Evolutionary conservation across 2,329 filamentous ascomycete species (phyloP).

Genomic region (Trichoderma asperellum): DNA sequence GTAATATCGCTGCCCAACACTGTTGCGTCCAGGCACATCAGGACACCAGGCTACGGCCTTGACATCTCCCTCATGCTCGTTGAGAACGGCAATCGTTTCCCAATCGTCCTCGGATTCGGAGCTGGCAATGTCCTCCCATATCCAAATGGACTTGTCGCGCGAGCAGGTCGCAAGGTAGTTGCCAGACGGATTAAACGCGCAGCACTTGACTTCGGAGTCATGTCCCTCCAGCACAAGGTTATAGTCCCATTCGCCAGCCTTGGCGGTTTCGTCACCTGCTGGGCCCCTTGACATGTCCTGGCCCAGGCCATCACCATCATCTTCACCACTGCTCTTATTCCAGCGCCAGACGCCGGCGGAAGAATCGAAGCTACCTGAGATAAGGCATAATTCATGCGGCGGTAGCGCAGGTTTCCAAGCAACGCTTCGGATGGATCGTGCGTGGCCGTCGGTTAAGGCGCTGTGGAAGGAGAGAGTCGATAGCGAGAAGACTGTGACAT

Average conservation of each 20-base stretch:
- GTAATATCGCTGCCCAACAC: slow-evolving; percentile 48
- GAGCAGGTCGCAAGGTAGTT: slow-evolving; percentile 86
- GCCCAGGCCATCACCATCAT: slow-evolving; percentile 44
- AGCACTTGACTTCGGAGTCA: slow-evolving; percentile 87
- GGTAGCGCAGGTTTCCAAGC: slow-evolving; percentile 82
- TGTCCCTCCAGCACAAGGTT: slow-evolving; percentile 92
- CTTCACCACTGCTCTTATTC: slow-evolving; percentile 51
- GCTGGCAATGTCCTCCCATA: slow-evolving; percentile 88
- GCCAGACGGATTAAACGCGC: slow-evolving; percentile 74
- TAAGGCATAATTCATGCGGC: slow-evolving; percentile 71
- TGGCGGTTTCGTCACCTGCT: slow-evolving; percentile 25
- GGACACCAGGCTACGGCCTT: slow-evolving; percentile 95
- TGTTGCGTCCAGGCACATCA: slow-evolving; percentile 56
- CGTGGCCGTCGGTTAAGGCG: slow-evolving; percentile 83
- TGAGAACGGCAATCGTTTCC: slow-evolving; percentile 92
- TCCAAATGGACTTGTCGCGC: slow-evolving; percentile 94
- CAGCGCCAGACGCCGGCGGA: slow-evolving; percentile 84
- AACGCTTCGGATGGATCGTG: slow-evolving; percentile 81
- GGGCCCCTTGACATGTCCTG: slow-evolving; percentile 45
- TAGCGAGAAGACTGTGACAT: slow-evolving; percentile 87
- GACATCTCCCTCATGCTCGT: slow-evolving; percentile 93
- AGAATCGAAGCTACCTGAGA: slow-evolving; percentile 91
- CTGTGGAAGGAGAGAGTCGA: slow-evolving; percentile 78
- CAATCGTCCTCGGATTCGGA: slow-evolving; percentile 86
- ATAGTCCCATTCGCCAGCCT: slow-evolving; percentile 80